Base-by-base conservation (phyloP, 2,329 filamentous ascomycete species). In the Lasiodiplodia sp. region DNA sequence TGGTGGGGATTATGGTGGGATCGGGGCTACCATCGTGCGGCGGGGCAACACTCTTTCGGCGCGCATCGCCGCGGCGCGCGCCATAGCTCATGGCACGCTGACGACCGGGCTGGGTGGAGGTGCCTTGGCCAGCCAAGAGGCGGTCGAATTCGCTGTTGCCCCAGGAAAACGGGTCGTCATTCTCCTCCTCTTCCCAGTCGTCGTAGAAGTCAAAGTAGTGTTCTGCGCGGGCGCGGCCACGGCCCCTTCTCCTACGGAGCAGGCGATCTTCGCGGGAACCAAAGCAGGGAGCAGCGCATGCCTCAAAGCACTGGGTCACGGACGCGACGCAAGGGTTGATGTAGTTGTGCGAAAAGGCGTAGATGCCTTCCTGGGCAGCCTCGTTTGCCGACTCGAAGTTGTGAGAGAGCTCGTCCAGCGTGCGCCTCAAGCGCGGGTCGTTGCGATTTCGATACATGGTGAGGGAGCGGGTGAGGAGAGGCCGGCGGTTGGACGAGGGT, bases 141-240 rank as follows among this genome's bases (percentile, higher is more conserved):
- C 93, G 86, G 77, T 97, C 95, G 83, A 96, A 89, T 77, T 97
- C 94, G 75, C 96, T 94, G 73, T 87, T 81, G 49, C 91, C 90
- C 92, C 60, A 51, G 56, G 88, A 90, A 65, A 94, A 82, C 58
- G 95, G 79, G 0, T 90, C 87, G 49, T 89, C 86, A 40, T 83
- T 84, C 63, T 87, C 86, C 37, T 89, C 87, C 67, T 88, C 86
- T 70, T 97, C 93, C 95, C 95, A 98, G 80, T 97, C 95, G 80
- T 97, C 95, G 82, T 98, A 98, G 79, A 98, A 98, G 79, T 97
- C 95, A 78, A 98, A 98, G 75, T 88, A 94, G 74, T 92, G 88
- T 80, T 97, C 94, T 34, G 94, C 92, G 64, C 89, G 81, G 2
- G 88, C 88, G 70, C 83, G 78, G 68, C 82, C 80, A 25, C 85